Evolutionary conservation across 495 filamentous ascomycete genomes (phyloP), one percentile per base, ranked within the genome.

Genomic region (Cercophora samala): DNA sequence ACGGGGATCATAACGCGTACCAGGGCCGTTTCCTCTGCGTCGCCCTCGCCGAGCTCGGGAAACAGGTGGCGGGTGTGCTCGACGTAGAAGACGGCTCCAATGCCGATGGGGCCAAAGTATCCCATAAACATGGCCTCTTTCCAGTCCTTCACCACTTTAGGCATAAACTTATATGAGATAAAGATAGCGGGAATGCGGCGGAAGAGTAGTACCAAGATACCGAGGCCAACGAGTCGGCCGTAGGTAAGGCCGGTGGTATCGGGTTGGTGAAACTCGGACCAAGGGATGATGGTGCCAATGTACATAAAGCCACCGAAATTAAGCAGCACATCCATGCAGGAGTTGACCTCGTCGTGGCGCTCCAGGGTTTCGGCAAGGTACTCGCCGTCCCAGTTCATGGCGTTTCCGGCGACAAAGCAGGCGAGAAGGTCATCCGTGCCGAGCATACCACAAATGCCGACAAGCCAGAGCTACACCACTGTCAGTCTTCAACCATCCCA

Each of bases 351-450:
- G 74, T 96, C 93, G 60, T 80, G 74, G 18, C 78, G 75, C 68
- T 93, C 90, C 71, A 89, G 81, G 1, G 91, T 93, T 72, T 91
- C 91, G 1, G 90, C 81, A 0, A 93, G 89, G 78, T 92, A 96
- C 88, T 90, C 90, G 74, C 94, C 93, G 78, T 86, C 92, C 83
- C 89, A 90, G 58, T 91, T 96, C 70, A 97, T 90, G 8, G 86
- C 87, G 75, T 93, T 95, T 22, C 93, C 93, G 21, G 93, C 92
- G 64, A 96, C 86, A 70, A 97, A 97, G 76, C 91, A 96, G 18
- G 93, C 92, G 9, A 97, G 83, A n/a, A 96, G 87, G 71, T 96
- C 93, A 73, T 96, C 92, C 23, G 89, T 93, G 11, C 92, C 93
- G 62, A 96, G 85, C 78, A 94, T 84, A 18, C 92, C 91, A 67